Evolutionary conservation across 768 basidiomycete species (phyloP), one percentile per base, ranked within the genome.

Genomic region (Jaapia argillacea): DNA sequence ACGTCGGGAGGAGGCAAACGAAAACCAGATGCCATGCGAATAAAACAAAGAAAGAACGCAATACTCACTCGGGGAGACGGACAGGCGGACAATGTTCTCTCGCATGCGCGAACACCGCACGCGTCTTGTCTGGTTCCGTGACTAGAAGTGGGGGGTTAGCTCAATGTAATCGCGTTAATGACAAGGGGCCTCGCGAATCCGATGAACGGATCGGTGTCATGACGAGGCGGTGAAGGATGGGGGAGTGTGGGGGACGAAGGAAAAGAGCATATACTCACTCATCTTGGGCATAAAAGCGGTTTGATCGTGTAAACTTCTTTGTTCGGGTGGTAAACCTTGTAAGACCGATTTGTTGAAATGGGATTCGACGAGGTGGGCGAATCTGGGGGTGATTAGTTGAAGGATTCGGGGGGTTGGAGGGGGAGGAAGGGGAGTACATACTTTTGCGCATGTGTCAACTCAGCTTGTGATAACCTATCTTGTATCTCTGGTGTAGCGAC

Each of bases 41-140:
- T n/a, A n/a, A n/a, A n/a, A n/a, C n/a, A n/a, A n/a, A n/a, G n/a
- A n/a, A n/a, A n/a, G n/a, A n/a, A n/a, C n/a, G n/a, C n/a, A n/a
- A n/a, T n/a, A 63, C 81, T 41, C 51, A 87, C 85, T 85, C 81
- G 5, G 80, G 82, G n/a, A 83, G 58, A 41, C 67, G 67, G 45
- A 81, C 68, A 3, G 72, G 76, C 6, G 79, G 77, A 63, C 86
- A 93, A 44, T 71, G 70, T 48, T 71, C 68, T 21, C 81, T 67
- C 13, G 89, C 90, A 56, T 81, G 85, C 2, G 85, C 79, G 54
- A 94, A 87, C 0, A 96, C 88, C 0, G 88, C 80, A 0, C 71
- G 69, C 2, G 75, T 68, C 55, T 75, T 80, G 52, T 92, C 83
- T 6, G 92, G 91, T 53, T 77, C 69, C 0, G 81, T 69, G 12